Percentiles rank a stretch among this genome's conserved stretches.
Conservation (phyloP, 305 asterid genomes). For the Stenogyne calaminthoides region DNA sequence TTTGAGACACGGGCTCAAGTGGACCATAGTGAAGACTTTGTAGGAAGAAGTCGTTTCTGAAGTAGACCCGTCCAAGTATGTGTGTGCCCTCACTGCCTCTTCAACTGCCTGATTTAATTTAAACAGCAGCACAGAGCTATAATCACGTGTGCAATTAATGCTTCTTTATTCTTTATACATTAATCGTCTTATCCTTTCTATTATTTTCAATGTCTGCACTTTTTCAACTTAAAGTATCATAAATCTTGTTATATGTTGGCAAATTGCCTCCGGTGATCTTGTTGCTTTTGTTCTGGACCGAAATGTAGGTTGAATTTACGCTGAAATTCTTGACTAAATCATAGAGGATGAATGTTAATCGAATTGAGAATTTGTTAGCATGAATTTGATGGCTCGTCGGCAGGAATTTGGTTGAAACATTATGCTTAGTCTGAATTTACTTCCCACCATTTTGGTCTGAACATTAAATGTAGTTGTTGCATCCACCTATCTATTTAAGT, state of each 20-base stretch:
- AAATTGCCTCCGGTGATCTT: neutral
- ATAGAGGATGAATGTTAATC: neutral
- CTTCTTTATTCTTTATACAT: conserved; percentile 26
- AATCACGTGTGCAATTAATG: conserved; percentile 42
- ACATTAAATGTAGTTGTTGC: conserved; percentile 39
- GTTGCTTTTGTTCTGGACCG: neutral
- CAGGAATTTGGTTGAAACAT: neutral
- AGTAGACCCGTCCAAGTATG: conserved; percentile 19
- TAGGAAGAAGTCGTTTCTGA: neutral
- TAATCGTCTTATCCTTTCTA: conserved; percentile 18
- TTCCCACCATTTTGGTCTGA: conserved; percentile 22
- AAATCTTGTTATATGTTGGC: neutral
- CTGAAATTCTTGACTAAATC: neutral
- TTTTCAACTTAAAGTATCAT: neutral
- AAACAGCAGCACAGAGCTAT: conserved; percentile 21
- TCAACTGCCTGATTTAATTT: conserved; percentile 43
- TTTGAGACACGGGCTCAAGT: neutral
- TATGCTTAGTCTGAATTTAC: conserved; percentile 8
- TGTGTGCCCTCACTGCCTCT: conserved; percentile 24
- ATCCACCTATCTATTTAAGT: conserved; percentile 18
- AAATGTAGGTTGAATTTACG: neutral
- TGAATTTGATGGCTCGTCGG: conserved; percentile 16
- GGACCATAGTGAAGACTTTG: conserved; percentile 1
- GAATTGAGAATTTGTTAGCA: neutral
- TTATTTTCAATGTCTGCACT: neutral